Evolutionary conservation across 352 stramenopile genomes (phyloP), one percentile per base, ranked within the genome.

Genomic region (Phytophthora rubi): DNA sequence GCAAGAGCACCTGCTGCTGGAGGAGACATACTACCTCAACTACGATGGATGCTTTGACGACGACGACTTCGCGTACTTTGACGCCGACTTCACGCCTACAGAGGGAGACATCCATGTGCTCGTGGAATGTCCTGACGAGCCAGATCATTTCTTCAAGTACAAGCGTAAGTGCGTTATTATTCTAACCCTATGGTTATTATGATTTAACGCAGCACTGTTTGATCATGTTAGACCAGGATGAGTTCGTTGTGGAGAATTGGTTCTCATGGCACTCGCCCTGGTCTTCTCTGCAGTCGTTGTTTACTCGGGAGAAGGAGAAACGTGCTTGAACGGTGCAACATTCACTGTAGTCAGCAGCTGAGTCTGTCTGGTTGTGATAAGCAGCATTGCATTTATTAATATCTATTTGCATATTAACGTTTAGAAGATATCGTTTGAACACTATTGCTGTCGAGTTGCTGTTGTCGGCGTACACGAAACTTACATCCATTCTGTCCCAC

Each of bases 211-310:
- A 68, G 65, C 65, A 73, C 26, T 73, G 30, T 51, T 68, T 67
- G 58, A 73, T 68, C 2, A 73, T 73, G 65, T 65, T 53, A 69
- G 66, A 39, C 65, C 59, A 69, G 66, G 66, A 65, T 69, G 66
- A 54, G 54, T 65, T 62, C 59, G 59, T n/a, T 69, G 66, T 37
- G n/a, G 60, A 67, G 35, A 70, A 70, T 62, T 60, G 45, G 59
- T 75, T 66, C 59, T 73, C 67, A 60, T 30, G 26, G 26, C 26
- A 4, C 26, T 30, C 26, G 26, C 53, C 65, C 6, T 73, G 53
- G 58, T 68, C 59, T 68, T 73, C 58, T 73, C 59, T 73, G 65
- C 59, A 68, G 53, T 68, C 65, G 58, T 51, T 73, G 65, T 73
- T 62, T 60, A 60, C 53, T 73, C 53, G 56, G 65, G 56, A 66